Evolutionary conservation across 352 stramenopile species (phyloP).

Genomic region (Blastocystis sp.): DNA sequence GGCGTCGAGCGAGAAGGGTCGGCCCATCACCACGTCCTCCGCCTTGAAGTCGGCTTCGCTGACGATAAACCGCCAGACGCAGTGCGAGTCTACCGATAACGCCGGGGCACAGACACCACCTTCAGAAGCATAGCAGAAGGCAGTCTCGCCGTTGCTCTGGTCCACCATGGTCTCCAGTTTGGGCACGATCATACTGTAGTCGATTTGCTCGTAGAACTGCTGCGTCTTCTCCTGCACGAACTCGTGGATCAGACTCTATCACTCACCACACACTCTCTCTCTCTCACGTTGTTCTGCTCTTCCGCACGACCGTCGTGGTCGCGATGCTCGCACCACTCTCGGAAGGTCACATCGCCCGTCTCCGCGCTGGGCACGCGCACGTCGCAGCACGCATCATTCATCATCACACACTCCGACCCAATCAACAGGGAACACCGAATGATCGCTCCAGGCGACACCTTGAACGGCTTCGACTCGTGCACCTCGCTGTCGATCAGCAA

Average conservation of each 20-base stretch:
- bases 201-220: not conserved
- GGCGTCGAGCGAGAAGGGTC: conserved; percentile 22
- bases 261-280: not conserved
- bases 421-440: not conserved
- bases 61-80: conserved; percentile 35
- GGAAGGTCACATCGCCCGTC: not conserved
- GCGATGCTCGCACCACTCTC: not conserved
- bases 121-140: conserved; percentile 27
- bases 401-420: not conserved
- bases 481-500: not conserved
- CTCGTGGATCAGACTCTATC: conserved; percentile 19
- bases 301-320: not conserved
- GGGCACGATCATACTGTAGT: not conserved
- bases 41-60: conserved; percentile 57
- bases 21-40: conserved; percentile 10
- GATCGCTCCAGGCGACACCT: not conserved
- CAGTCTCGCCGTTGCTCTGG: not conserved
- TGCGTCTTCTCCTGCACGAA: not conserved
- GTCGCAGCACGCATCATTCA: not conserved
- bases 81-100: conserved; percentile 8
- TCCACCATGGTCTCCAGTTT: conserved; percentile 21
- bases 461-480: not conserved
- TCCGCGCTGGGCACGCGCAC: not conserved
- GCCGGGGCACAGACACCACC: not conserved
- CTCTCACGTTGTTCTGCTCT: not conserved